Evolutionary conservation across 257 asterid species (phyloP).

Genomic region (Capsicum chinense): DNA sequence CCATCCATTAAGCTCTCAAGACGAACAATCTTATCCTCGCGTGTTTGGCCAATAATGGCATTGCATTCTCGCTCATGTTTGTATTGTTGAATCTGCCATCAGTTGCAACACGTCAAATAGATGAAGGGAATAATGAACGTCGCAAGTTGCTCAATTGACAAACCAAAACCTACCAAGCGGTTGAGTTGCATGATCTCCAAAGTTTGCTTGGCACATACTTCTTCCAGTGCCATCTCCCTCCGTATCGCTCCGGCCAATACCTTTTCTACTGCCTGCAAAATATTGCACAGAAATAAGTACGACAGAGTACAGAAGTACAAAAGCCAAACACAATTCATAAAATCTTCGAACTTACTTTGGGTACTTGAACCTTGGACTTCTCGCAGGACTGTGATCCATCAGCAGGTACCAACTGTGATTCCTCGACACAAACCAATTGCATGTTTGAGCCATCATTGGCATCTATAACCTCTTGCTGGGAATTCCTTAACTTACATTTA

Average conservation of each 20-base stretch:
- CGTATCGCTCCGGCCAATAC: conserved; percentile 97
- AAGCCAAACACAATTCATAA: not conserved
- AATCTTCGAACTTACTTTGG: conserved; percentile 64
- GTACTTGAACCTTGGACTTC: conserved; percentile 65
- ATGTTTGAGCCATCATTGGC: conserved; percentile 55
- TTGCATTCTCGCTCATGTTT: conserved; percentile 98
- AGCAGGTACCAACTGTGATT: conserved; percentile 71
- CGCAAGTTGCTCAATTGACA: not conserved
- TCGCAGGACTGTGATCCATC: conserved; percentile 56
- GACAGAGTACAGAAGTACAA: not conserved
- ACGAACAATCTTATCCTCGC: conserved; percentile 93
- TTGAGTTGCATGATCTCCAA: conserved; percentile 87
- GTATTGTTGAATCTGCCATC: conserved; percentile 85
- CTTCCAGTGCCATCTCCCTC: conserved; percentile 99
- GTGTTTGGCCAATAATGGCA: conserved; percentile 79
- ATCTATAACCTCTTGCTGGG: conserved; percentile 44
- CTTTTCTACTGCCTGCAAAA: conserved; percentile 88
- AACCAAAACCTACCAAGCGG: conserved; percentile 68
- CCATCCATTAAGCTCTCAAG: conserved; percentile 99
- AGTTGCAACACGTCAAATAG: conserved; percentile 28
- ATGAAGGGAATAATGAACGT: conserved; percentile 26
- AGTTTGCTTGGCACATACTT: conserved; percentile 73
- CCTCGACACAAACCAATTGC: conserved; percentile 84
- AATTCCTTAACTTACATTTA: conserved; percentile 62
- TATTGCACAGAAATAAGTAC: conserved; percentile 11